Percentiles rank a stretch among this genome's conserved stretches.
Conservation (phyloP, 2,329 filamentous ascomycete genomes). For the Paecilomyces variotii region DNA sequence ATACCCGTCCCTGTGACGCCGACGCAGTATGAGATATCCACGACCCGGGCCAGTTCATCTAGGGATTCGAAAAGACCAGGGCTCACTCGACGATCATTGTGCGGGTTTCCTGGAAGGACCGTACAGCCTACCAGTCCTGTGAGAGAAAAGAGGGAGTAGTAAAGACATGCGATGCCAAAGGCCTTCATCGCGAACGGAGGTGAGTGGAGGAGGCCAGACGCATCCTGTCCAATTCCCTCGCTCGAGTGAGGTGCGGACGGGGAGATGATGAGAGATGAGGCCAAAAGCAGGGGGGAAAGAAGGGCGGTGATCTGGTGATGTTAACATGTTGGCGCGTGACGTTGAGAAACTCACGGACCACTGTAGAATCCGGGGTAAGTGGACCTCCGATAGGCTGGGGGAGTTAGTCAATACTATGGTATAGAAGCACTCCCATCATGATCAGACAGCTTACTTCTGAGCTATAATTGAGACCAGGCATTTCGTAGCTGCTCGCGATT, state of each 20-base stretch:
- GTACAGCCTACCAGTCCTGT: not conserved
- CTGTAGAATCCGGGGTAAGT: slow-evolving; percentile 3
- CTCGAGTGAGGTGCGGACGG: not conserved
- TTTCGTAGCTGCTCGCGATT: no score
- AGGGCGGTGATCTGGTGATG: not conserved
- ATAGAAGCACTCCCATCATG: no score
- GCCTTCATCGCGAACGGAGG: not conserved
- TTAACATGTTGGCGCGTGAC: not conserved
- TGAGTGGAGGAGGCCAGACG: not conserved
- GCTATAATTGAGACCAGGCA: not conserved
- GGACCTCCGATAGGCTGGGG: not conserved
- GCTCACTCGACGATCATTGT: slow-evolving; percentile 39
- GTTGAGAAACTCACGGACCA: not conserved
- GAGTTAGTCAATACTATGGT: no score
- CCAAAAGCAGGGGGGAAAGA: not conserved
- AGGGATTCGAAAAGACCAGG: slow-evolving; percentile 65
- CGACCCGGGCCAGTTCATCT: slow-evolving; percentile 80
- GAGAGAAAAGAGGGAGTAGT: not conserved
- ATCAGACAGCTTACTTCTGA: no score
- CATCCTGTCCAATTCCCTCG: not conserved
- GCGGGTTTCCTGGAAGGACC: not conserved
- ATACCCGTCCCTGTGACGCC: slow-evolving; percentile 64
- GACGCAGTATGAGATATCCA: slow-evolving; percentile 93
- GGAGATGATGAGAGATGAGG: not conserved
- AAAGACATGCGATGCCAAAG: not conserved